phyloP scores from a whole-genome alignment of 139 green algal species.

The Micractinium sp. region DNA sequence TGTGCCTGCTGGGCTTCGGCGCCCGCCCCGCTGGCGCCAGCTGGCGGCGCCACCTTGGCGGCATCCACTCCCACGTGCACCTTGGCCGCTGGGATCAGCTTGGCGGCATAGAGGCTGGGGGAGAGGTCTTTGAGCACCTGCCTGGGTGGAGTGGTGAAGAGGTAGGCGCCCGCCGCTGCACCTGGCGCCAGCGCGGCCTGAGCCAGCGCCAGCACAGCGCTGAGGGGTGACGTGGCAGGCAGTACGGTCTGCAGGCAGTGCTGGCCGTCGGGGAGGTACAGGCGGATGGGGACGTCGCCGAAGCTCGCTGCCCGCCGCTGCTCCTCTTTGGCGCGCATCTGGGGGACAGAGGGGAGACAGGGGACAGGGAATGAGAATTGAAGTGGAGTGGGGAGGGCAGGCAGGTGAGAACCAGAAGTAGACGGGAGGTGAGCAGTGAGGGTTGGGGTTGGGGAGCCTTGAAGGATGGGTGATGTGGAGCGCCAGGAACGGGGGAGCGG shows the following conservation, averaged over 20 bases:
- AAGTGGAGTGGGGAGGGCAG: neutral
- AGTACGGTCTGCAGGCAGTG: conserved; percentile 42
- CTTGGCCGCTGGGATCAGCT: conserved; percentile 49
- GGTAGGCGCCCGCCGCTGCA: neutral
- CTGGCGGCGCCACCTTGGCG: neutral
- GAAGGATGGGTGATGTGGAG: too few species aligned
- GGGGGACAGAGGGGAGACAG: neutral
- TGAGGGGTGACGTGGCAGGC: neutral
- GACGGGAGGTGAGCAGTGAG: too few species aligned
- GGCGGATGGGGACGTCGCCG: conserved; percentile 41
- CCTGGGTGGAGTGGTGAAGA: conserved; percentile 55
- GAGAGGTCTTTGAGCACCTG: conserved; percentile 3
- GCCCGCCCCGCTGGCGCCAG: too few species aligned
- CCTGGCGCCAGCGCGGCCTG: neutral
- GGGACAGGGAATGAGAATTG: neutral
- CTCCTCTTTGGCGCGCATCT: conserved; percentile 42
- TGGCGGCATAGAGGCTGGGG: conserved; percentile 39
- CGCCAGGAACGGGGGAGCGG: too few species aligned
- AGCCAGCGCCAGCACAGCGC: conserved; percentile 28
- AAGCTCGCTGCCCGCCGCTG: conserved; percentile 24
- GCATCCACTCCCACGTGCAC: conserved; percentile 37
- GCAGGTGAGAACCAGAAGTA: neutral
- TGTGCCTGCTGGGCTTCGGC: neutral
- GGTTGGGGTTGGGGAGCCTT: too few species aligned
- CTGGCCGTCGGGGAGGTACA: conserved; percentile 39